These are phyloP conservation scores for Centella asiatica DNA, from an alignment of 129 eudicot genomes.

Conservation along the genomic window DNA sequence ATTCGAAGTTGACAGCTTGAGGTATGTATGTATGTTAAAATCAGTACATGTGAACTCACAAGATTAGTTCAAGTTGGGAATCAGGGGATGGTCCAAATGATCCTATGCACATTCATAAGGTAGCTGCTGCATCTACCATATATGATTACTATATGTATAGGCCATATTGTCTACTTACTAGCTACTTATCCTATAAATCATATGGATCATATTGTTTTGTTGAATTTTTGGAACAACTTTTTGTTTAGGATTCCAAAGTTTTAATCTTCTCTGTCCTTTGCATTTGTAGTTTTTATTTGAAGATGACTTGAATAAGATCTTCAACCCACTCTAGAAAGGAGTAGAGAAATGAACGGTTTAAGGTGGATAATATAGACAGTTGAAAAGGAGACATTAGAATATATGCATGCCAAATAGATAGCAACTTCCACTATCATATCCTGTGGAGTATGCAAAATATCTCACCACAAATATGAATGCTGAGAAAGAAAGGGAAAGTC, in stretches of 20 bases:
- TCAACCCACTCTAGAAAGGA: neutral
- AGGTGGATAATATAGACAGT: neutral
- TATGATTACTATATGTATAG: neutral
- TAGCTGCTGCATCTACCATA: neutral
- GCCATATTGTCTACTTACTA: neutral
- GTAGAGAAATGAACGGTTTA: neutral
- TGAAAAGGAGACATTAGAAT: neutral
- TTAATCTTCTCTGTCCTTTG: neutral
- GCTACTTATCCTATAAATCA: neutral
- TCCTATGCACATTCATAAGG: neutral
- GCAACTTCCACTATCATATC: conserved; percentile 2
- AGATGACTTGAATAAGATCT: neutral
- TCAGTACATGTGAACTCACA: too few species aligned
- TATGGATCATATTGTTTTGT: neutral
- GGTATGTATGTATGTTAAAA: too few species aligned
- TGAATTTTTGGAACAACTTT: neutral
- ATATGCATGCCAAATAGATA: neutral
- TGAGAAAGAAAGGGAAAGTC: too few species aligned
- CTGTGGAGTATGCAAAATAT: neutral
- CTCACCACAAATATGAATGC: too few species aligned
- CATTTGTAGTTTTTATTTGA: neutral
- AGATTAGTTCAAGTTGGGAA: too few species aligned
- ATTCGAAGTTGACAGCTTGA: too few species aligned
- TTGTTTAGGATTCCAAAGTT: neutral
- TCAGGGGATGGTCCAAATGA: neutral